Percentiles rank a stretch among this genome's conserved stretches.
phyloP scores from a whole-genome alignment of 306 rosid species.

The Vigna unguiculata region DNA sequence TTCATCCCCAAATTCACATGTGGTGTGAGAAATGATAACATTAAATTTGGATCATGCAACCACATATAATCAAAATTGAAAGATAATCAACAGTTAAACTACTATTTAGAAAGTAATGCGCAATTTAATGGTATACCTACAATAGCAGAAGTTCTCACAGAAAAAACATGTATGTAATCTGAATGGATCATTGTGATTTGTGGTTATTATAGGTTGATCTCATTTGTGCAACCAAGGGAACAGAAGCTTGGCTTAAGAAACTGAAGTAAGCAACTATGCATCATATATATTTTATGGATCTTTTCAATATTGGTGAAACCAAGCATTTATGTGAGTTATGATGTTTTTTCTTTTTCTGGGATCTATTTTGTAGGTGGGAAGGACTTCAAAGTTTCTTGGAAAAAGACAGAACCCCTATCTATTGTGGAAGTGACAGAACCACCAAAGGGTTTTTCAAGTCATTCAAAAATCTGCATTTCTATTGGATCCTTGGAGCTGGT shows the following conservation, averaged over 20 bases:
- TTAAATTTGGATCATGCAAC: too few relatives aligned
- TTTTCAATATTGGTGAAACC: background rate
- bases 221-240: constrained; percentile 52
- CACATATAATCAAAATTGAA: too few relatives aligned
- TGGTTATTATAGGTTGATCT: constrained; percentile 63
- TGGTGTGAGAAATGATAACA: too few relatives aligned
- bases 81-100: too few relatives aligned
- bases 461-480: constrained; percentile 66
- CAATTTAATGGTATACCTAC: too few relatives aligned
- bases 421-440: constrained; percentile 49
- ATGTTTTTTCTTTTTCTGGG: background rate
- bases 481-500: constrained; percentile 93
- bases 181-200: too few relatives aligned
- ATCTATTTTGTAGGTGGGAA: constrained; percentile 57
- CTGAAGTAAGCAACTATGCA: background rate
- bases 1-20: too few relatives aligned
- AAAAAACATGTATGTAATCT: too few relatives aligned
- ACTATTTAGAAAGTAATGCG: too few relatives aligned
- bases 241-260: constrained; percentile 19
- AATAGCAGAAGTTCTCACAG: too few relatives aligned
- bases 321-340: background rate
- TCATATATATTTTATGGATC: too few relatives aligned
- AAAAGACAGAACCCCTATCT: constrained; percentile 56
- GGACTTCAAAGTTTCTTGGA: constrained; percentile 59
- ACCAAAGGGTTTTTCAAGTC: constrained; percentile 72